Conservation (phyloP, 305 asterid species). For the Fraxinus xanthoxyloides region DNA sequence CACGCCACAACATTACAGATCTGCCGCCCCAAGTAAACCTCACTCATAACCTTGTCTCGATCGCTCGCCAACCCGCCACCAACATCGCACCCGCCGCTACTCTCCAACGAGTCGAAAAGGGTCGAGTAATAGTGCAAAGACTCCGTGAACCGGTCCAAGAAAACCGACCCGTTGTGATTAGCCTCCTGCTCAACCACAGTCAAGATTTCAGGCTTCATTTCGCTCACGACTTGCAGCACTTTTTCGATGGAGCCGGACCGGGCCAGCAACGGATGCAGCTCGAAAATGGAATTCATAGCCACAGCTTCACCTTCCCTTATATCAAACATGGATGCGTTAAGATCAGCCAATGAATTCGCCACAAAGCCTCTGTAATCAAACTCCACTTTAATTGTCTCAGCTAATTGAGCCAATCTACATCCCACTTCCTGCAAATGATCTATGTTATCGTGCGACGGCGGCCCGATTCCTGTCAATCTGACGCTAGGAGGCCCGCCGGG, state of each 20-base stretch:
- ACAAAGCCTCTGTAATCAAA: slow-evolving; percentile 75
- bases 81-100: slow-evolving; percentile 32
- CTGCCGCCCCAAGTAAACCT: slow-evolving; percentile 80
- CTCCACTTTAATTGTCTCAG: slow-evolving; percentile 60
- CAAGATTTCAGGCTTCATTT: slow-evolving; percentile 60
- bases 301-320: slow-evolving; percentile 61
- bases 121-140: slow-evolving; percentile 80
- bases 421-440: slow-evolving; percentile 81
- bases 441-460: slow-evolving; percentile 61
- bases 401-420: slow-evolving; percentile 63
- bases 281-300: slow-evolving; percentile 81
- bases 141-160: slow-evolving; percentile 82
- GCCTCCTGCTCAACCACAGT: slow-evolving; percentile 95
- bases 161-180: slow-evolving; percentile 61
- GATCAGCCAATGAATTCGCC: slow-evolving; percentile 69
- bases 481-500: slow-evolving; percentile 85
- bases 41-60: slow-evolving; percentile 80
- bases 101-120: slow-evolving; percentile 79
- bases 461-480: slow-evolving; percentile 76
- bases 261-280: slow-evolving; percentile 67
- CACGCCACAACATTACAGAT: slow-evolving; percentile 87
- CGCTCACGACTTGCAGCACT: slow-evolving; percentile 52
- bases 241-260: slow-evolving; percentile 62
- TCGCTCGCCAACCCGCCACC: slow-evolving; percentile 46
- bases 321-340: slow-evolving; percentile 67